Evolutionary conservation across 805 yeast genomes (phyloP).

Genomic region (Metschnikowia lachancei): DNA sequence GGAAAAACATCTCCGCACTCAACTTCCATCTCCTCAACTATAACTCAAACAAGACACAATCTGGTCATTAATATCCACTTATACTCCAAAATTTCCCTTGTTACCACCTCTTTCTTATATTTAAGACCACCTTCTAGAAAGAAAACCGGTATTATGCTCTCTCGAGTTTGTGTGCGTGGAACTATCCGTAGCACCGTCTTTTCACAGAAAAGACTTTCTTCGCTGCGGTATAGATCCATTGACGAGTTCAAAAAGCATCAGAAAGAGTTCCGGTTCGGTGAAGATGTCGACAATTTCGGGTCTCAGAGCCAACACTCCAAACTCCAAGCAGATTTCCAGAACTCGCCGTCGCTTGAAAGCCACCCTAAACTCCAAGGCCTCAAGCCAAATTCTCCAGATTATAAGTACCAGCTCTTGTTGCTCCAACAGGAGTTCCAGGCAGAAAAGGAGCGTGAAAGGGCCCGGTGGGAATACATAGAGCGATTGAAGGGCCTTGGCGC

Average conservation of each 20-base stretch:
- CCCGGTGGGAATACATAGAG: conserved; percentile 40
- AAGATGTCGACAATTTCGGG: conserved; percentile 9
- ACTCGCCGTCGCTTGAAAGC: conserved; percentile 4
- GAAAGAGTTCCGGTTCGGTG: conserved; percentile 30
- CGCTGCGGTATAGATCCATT: conserved; percentile 21
- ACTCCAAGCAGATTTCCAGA: conserved; percentile 5
- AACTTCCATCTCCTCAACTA: too few relatives aligned
- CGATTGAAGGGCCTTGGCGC: conserved; percentile 43
- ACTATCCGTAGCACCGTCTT: conserved; percentile 1
- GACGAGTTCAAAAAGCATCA: conserved; percentile 40
- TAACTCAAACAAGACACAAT: too few relatives aligned
- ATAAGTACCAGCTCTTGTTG: conserved; percentile 30
- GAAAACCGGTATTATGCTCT: not conserved
- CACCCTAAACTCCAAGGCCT: conserved; percentile 29
- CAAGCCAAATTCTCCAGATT: conserved; percentile 35
- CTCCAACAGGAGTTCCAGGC: conserved; percentile 28
- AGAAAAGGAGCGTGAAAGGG: conserved; percentile 27
- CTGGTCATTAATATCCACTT: too few relatives aligned
- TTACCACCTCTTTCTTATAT: too few relatives aligned
- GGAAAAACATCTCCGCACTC: too few relatives aligned
- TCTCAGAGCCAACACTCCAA: conserved; percentile 7
- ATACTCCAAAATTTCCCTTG: too few relatives aligned
- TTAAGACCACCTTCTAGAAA: too few relatives aligned
- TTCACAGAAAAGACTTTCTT: conserved; percentile 1
- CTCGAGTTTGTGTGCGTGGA: not conserved